Base-by-base conservation (phyloP, 2,329 filamentous ascomycete species). In the Colletotrichum sp. region DNA sequence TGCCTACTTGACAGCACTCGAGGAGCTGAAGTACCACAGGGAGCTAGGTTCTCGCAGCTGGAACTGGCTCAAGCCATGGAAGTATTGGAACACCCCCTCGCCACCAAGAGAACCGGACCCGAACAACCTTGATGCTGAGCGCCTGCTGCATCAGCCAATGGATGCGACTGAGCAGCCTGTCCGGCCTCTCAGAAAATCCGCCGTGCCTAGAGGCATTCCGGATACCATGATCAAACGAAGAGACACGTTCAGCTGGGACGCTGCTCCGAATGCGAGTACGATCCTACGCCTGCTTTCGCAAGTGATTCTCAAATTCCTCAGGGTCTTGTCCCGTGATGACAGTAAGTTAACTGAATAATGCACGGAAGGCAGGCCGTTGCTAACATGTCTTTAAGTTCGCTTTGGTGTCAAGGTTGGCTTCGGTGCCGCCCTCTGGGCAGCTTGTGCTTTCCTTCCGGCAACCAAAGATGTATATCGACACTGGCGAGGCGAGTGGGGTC, bases 401-500 rank as follows among this genome's bases (percentile, higher is more conserved):
- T 99, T 98, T 82, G 96, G 96, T 6, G 91, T 98, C 82, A 99
- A 99, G 84, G 96, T 99, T 70, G 96, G 96, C 52, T 91, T 96
- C 55, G 97, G 97, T 26, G 97, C 97, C 15, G 91, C 96, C 6
- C 85, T 98, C 0, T 99, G 96, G 87, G 96, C 96, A 21, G 92
- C 97, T 83, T 94, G 98, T 79, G 94, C 97, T 3, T 99, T 98
- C 81, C 90, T 98, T 39, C 91, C 93, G 1, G 87, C 90, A 10
- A 98, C 96, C 4, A 89, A 96, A 68, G 94, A 94, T 0, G 90
- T 94, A 24, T 99, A 98, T 83, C 90, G 92, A 68, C 93, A 94
- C 80, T 99, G 96, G 95, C 90, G 96, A 82, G 96, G 96, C 34
- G 97, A 99, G 88, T 99, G 97, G 97, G 97, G 97, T 26, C 89